Evolutionary conservation across 2,329 filamentous ascomycete genomes (phyloP).

Genomic region (Fusarium sarcochroum): DNA sequence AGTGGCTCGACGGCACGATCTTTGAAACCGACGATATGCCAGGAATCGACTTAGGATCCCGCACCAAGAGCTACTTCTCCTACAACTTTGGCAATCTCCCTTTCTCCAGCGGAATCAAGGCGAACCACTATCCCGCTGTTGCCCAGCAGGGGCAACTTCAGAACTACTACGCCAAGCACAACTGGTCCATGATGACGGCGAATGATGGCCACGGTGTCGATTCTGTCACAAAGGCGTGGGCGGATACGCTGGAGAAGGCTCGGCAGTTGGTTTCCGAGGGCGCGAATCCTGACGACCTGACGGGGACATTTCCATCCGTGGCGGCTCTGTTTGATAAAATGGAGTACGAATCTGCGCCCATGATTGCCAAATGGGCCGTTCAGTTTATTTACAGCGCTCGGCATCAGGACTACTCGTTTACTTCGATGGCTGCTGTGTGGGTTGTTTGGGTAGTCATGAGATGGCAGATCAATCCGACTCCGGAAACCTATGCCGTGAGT

Average conservation of each 20-base stretch:
- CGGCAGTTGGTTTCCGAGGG: conserved; percentile 17
- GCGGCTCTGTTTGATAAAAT: conserved; percentile 25
- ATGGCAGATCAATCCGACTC: conserved; percentile 28
- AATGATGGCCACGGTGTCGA: conserved; percentile 19
- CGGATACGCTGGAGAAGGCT: conserved; percentile 25
- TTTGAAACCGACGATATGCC: neutral
- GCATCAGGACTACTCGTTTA: conserved; percentile 16
- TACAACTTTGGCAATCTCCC: conserved; percentile 33
- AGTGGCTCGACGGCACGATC: conserved; percentile 13
- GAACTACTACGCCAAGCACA: conserved; percentile 31
- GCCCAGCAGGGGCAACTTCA: conserved; percentile 16
- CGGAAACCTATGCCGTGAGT: conserved; percentile 25
- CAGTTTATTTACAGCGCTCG: conserved; percentile 30
- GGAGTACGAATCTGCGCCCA: conserved; percentile 20
- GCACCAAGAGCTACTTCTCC: conserved; percentile 10
- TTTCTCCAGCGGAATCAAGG: conserved; percentile 33
- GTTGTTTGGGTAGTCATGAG: conserved; percentile 18
- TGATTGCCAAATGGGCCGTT: conserved; percentile 38
- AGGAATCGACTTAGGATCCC: conserved; percentile 8
- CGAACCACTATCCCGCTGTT: conserved; percentile 28
- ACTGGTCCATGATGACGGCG: conserved; percentile 33
- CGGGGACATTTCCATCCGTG: conserved; percentile 20
- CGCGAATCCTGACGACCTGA: conserved; percentile 13
- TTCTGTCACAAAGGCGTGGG: conserved; percentile 29
- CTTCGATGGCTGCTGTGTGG: conserved; percentile 24